A percentile compares a stretch with the other conserved stretches of the same genome.
These are phyloP conservation scores for Pleoardoris graminearum DNA, from an alignment of 2,329 filamentous ascomycete species.

Conservation along the genomic window DNA sequence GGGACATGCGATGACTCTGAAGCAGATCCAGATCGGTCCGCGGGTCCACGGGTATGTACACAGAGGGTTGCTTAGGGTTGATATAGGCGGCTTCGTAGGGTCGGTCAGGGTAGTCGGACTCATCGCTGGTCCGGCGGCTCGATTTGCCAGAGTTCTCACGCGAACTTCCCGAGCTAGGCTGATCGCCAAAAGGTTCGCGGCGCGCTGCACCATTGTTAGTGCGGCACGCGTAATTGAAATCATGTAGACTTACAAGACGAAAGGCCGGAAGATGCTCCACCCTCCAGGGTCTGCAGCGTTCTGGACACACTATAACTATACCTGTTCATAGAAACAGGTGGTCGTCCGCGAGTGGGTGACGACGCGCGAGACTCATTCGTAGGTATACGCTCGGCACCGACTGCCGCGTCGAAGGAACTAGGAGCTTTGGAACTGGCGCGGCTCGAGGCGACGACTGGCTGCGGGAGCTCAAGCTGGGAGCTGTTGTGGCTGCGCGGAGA, in stretches of 20 bases:
- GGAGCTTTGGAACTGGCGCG: slow-evolving; percentile 39
- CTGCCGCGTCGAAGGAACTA: slow-evolving; percentile 45
- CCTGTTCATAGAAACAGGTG: slow-evolving; percentile 40
- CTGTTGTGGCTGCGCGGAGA: slow-evolving; percentile 34
- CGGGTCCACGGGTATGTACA: slow-evolving; percentile 32
- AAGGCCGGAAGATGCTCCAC: slow-evolving; percentile 18
- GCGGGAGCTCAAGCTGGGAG: slow-evolving; percentile 40
- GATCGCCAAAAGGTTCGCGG: slow-evolving; percentile 18
- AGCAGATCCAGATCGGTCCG: slow-evolving; percentile 47
- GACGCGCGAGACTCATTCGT: slow-evolving; percentile 37
- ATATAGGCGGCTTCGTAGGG: slow-evolving; percentile 43
- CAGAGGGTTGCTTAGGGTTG: slow-evolving; percentile 24
- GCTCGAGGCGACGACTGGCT: slow-evolving; percentile 37
- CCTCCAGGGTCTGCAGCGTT: slow-evolving; percentile 40
- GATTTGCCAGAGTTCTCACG: slow-evolving; percentile 34
- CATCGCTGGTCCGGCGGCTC: slow-evolving; percentile 40
- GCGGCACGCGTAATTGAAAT: background rate
- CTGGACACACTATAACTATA: slow-evolving; percentile 43
- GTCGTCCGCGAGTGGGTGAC: slow-evolving; percentile 35
- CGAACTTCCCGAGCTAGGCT: slow-evolving; percentile 28
- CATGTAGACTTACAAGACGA: slow-evolving; percentile 31
- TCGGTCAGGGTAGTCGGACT: slow-evolving; percentile 42
- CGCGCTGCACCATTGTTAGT: slow-evolving; percentile 26
- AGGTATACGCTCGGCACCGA: slow-evolving; percentile 42
- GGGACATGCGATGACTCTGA: slow-evolving; percentile 53